Percentiles rank a stretch among this genome's conserved stretches.
Evolutionary conservation across 2,329 filamentous ascomycete genomes (phyloP).

Genomic region (Sporothrix sp.): DNA sequence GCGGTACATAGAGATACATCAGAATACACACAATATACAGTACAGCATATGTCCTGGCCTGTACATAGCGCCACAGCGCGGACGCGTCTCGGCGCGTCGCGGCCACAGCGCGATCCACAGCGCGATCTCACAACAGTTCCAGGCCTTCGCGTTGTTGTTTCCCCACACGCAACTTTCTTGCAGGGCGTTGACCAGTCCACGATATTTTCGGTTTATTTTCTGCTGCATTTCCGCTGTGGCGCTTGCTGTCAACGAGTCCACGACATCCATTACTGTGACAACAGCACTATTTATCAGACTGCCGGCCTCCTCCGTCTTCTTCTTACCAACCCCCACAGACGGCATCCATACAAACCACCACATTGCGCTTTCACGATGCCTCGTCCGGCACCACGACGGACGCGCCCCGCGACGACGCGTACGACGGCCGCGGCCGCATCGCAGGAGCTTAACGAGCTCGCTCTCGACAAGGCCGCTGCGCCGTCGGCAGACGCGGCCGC

Average conservation of each 20-base stretch:
- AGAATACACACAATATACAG: background rate
- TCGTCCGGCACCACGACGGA: constrained; percentile 17
- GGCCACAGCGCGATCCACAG: constrained; percentile 3
- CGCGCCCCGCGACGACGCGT: constrained; percentile 14
- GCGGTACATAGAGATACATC: too few species aligned
- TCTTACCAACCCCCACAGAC: too few species aligned
- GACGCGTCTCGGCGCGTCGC: constrained; percentile 8
- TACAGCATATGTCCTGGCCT: background rate
- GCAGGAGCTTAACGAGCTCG: background rate
- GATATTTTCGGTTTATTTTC: background rate
- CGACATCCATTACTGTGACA: background rate
- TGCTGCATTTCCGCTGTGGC: too few species aligned
- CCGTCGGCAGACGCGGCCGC: constrained; percentile 23
- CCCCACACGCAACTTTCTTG: background rate
- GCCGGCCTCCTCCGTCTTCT: background rate
- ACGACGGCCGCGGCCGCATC: background rate
- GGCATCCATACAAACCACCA: background rate
- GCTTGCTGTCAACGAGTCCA: too few species aligned
- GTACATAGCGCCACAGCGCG: background rate
- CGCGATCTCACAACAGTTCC: background rate
- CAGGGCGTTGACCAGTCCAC: background rate
- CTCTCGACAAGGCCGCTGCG: constrained; percentile 1
- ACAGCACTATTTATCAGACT: background rate
- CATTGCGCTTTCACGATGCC: constrained; percentile 12
- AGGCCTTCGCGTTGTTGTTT: constrained; percentile 4